Evolutionary conservation across 345 rosid species (phyloP).

Genomic region (Brassica nigra): DNA sequence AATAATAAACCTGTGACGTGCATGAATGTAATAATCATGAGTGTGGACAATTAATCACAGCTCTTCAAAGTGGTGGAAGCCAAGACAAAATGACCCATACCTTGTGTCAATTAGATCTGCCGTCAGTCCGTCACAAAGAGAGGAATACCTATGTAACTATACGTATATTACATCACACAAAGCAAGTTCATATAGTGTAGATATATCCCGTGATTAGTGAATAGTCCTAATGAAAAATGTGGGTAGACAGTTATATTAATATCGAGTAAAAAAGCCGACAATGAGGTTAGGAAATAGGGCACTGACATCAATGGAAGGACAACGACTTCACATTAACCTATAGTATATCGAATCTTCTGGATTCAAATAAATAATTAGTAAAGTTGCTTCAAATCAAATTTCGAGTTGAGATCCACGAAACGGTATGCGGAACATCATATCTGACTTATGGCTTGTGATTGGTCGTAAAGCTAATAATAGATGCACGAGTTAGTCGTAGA

Average conservation of each 20-base stretch:
- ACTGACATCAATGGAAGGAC: slow-evolving; percentile 36
- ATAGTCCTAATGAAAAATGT: not conserved
- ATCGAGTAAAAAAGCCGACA: not conserved
- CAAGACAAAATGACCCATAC: slow-evolving; percentile 31
- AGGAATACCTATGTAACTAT: not conserved
- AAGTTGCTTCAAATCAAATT: slow-evolving; percentile 24
- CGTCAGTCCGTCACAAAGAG: slow-evolving; percentile 6
- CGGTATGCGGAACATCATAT: slow-evolving; percentile 18
- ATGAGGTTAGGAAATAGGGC: slow-evolving; percentile 33
- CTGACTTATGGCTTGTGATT: slow-evolving; percentile 23
- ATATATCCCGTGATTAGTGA: not conserved
- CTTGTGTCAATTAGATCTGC: slow-evolving; percentile 16
- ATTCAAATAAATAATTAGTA: slow-evolving; percentile 7
- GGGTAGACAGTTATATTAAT: not conserved
- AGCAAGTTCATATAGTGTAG: not conserved
- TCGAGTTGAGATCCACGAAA: slow-evolving; percentile 34
- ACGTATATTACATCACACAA: not conserved
- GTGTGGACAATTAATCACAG: slow-evolving; percentile 8
- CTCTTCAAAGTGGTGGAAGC: slow-evolving; percentile 26
- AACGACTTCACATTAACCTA: slow-evolving; percentile 34
- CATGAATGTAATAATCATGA: slow-evolving; percentile 16
- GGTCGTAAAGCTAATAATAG: slow-evolving; percentile 7
- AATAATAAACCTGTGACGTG: slow-evolving; percentile 25
- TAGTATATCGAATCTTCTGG: slow-evolving; percentile 1
- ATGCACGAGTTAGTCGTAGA: not conserved